Conservation (phyloP, 1,284 basidiomycete genomes). For the Cutaneotrichosporon curvatum region DNA sequence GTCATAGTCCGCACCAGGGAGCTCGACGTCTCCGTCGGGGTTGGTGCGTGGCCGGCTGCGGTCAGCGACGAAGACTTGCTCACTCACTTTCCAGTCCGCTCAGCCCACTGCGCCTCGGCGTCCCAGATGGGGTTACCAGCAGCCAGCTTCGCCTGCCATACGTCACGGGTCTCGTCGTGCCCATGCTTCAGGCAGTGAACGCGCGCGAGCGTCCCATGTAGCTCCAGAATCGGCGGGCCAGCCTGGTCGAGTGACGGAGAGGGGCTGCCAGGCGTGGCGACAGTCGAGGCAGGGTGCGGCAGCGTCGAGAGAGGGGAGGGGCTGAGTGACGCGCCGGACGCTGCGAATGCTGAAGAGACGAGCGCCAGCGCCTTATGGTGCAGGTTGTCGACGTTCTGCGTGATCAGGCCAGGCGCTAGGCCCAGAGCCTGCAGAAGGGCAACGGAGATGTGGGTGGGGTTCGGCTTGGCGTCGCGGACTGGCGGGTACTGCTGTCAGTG, state of each 20-base stretch:
- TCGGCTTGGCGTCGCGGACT: slow-evolving; percentile 69
- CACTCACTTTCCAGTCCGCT: slow-evolving; percentile 51
- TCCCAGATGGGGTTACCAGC: slow-evolving; percentile 72
- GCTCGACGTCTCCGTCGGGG: slow-evolving; percentile 86
- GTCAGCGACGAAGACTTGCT: not conserved
- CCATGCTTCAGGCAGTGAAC: slow-evolving; percentile 64
- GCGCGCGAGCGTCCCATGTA: slow-evolving; percentile 81
- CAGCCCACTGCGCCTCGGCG: slow-evolving; percentile 60
- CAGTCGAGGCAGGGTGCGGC: too few species aligned
- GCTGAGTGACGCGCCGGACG: not conserved
- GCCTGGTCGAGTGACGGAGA: slow-evolving; percentile 28
- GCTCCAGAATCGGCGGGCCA: slow-evolving; percentile 57
- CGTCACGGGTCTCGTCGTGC: slow-evolving; percentile 60
- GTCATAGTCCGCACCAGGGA: slow-evolving; percentile 66
- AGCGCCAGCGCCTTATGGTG: slow-evolving; percentile 63
- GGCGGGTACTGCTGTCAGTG: slow-evolving; percentile 56
- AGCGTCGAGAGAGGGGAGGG: too few species aligned
- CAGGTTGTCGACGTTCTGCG: slow-evolving; percentile 84
- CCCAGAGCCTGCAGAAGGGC: slow-evolving; percentile 69
- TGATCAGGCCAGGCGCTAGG: slow-evolving; percentile 62
- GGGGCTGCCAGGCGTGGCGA: slow-evolving; percentile 22
- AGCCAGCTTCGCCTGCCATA: slow-evolving; percentile 68
- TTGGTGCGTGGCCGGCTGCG: slow-evolving; percentile 63
- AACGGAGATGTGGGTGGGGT: slow-evolving; percentile 77
- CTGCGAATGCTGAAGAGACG: slow-evolving; percentile 16